These are phyloP conservation scores for Furcasterigmium furcatum DNA, from an alignment of 2,329 filamentous ascomycete genomes.

Conservation along the genomic window DNA sequence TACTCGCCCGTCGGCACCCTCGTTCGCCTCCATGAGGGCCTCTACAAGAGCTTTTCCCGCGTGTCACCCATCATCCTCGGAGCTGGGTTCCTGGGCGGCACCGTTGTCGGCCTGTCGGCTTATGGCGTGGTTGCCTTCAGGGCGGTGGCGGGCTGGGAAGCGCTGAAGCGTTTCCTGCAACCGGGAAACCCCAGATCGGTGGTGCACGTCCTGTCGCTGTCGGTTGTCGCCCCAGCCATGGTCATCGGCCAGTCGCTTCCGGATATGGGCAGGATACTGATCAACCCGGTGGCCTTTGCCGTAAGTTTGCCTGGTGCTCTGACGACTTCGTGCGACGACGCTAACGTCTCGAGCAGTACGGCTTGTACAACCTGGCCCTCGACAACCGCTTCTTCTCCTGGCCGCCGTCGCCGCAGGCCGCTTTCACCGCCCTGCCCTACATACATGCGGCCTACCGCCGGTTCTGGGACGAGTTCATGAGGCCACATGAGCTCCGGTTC, in stretches of 20 bases:
- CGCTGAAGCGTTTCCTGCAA: conserved; percentile 13
- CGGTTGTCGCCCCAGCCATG: conserved; percentile 42
- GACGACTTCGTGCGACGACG: conserved; percentile 2
- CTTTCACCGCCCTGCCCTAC: conserved; percentile 46
- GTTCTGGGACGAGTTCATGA: conserved; percentile 42
- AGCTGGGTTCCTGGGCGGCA: conserved; percentile 39
- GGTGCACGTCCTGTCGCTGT: conserved; percentile 26
- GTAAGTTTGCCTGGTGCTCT: background rate
- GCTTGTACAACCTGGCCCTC: conserved; percentile 39
- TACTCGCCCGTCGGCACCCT: conserved; percentile 71
- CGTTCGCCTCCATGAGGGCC: conserved; percentile 60
- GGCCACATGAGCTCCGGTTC: conserved; percentile 43
- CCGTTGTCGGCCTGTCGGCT: conserved; percentile 47
- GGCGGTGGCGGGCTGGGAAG: conserved; percentile 48
- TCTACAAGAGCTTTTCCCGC: conserved; percentile 54
- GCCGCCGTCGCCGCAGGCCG: conserved; percentile 51
- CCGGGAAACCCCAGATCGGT: conserved; percentile 6
- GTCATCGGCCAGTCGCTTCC: conserved; percentile 41
- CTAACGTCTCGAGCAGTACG: conserved; percentile 34
- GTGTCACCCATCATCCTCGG: conserved; percentile 62
- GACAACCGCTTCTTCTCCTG: conserved; percentile 43
- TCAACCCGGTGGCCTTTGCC: background rate
- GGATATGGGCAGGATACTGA: conserved; percentile 24
- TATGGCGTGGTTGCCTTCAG: conserved; percentile 50
- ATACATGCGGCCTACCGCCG: conserved; percentile 40